Conservation (phyloP, 805 yeast genomes). For the Nematodospora valgi region DNA sequence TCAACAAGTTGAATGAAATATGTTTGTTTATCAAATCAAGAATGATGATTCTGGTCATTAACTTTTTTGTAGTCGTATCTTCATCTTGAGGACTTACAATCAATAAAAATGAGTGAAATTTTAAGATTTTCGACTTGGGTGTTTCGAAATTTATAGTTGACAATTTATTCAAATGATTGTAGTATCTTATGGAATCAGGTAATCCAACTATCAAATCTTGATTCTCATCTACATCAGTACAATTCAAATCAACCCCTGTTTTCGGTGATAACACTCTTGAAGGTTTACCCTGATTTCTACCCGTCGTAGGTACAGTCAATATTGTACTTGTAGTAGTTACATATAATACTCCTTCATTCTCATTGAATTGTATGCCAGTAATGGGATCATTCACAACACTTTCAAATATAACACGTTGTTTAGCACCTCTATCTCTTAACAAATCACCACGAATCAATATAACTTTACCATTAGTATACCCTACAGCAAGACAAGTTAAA, state of each 20-base stretch:
- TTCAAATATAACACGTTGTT: slow-evolving; percentile 77
- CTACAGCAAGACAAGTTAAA: slow-evolving; percentile 66
- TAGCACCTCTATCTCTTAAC: slow-evolving; percentile 81
- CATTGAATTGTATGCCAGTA: slow-evolving; percentile 66
- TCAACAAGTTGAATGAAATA: slow-evolving; percentile 63
- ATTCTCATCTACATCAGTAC: slow-evolving; percentile 40
- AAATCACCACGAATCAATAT: slow-evolving; percentile 84
- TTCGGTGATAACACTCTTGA: slow-evolving; percentile 42
- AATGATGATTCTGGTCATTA: slow-evolving; percentile 57
- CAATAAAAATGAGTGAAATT: slow-evolving; percentile 48
- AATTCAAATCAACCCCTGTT: slow-evolving; percentile 49
- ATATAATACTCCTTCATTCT: slow-evolving; percentile 50
- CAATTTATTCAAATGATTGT: slow-evolving; percentile 51
- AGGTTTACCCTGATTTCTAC: slow-evolving; percentile 70
- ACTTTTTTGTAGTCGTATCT: slow-evolving; percentile 16
- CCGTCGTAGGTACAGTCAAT: slow-evolving; percentile 70
- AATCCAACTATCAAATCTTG: slow-evolving; percentile 63
- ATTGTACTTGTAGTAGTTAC: slow-evolving; percentile 74
- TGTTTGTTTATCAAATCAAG: slow-evolving; percentile 70
- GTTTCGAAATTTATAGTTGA: slow-evolving; percentile 55
- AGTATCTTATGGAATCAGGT: slow-evolving; percentile 60
- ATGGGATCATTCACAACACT: slow-evolving; percentile 68
- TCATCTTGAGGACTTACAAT: slow-evolving; percentile 49
- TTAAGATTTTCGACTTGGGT: slow-evolving; percentile 49
- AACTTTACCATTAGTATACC: slow-evolving; percentile 82